Base-by-base conservation (phyloP, 2,329 filamentous ascomycete species). In the Trichoderma sp. region DNA sequence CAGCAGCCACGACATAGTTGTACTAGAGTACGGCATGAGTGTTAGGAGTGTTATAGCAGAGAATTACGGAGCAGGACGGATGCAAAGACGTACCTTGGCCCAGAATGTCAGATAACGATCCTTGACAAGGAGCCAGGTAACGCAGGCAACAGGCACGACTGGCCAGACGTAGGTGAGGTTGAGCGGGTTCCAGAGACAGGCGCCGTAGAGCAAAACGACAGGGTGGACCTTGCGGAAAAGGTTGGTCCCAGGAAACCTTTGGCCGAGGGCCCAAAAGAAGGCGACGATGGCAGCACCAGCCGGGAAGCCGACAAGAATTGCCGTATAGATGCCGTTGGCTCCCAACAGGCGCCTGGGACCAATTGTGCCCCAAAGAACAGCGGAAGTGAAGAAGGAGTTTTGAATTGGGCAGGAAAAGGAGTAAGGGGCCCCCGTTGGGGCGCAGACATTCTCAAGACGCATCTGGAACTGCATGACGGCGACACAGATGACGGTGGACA, bases 61-160 rank as follows among this genome's bases (percentile, higher is more conserved):
- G 12, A 6, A 13, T 2, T 45, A 27, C n/a, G n/a, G n/a, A n/a
- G n/a, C n/a, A n/a, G n/a, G 15, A 54, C n/a, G 15, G 17, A 10
- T 17, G 22, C 22, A 8, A 45, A 39, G 19, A 42, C 64, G 29
- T 53, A 60, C 64, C 78, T 84, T 84, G 67, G 81, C 79, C 83
- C 84, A 86, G 70, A 84, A 81, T 2, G 73, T 78, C 29, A 83
- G 77, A 71, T 80, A 82, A 10, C 82, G 77, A 29, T 73, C 74
- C 71, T 80, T 81, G 69, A 84, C 73, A 71, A 79, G 85, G 34
- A 84, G 76, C 81, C 83, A 85, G 5, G 81, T 83, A 42, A 82
- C 70, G 74, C 77, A 83, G 7, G 80, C 83, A 17, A 85, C 77
- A 4, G 81, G 82, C 2, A 86, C 79, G 35, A 80, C 78, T 4